Evolutionary conservation across 2,329 filamentous ascomycete genomes (phyloP).

Genomic region (Cucurbitaria berberidis): DNA sequence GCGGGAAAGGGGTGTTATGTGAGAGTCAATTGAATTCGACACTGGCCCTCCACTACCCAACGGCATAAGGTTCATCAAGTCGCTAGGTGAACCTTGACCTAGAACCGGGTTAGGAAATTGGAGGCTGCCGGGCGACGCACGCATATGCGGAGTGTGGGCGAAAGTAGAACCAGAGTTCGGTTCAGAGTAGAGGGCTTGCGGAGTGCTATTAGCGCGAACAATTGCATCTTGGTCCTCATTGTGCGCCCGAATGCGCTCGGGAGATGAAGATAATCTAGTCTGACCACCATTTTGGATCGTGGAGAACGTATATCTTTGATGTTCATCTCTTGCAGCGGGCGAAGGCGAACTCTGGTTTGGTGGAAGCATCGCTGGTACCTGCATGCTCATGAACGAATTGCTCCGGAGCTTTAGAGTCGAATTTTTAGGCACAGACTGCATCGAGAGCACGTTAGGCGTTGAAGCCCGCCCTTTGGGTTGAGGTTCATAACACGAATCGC

Average conservation of each 20-base stretch:
- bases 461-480: slow-evolving; percentile 11
- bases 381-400: neutral
- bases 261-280: neutral
- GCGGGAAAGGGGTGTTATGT: neutral
- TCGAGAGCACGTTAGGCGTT: neutral
- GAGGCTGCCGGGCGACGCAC: neutral
- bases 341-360: neutral
- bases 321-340: neutral
- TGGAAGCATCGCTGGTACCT: neutral
- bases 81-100: neutral
- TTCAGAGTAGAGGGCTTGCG: neutral
- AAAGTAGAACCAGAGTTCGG: too few relatives aligned
- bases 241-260: neutral
- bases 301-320: neutral
- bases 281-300: neutral
- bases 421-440: neutral
- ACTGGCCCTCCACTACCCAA: neutral
- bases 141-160: neutral
- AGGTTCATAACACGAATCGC: slow-evolving; percentile 3
- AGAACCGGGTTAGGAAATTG: too few relatives aligned
- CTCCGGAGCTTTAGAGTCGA: neutral
- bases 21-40: neutral
- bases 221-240: too few relatives aligned
- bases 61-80: neutral
- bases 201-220: neutral